A percentile compares a stretch with the other conserved stretches of the same genome.
Conservation (phyloP, 495 filamentous ascomycete species). For the Penicillium antarcticum region DNA sequence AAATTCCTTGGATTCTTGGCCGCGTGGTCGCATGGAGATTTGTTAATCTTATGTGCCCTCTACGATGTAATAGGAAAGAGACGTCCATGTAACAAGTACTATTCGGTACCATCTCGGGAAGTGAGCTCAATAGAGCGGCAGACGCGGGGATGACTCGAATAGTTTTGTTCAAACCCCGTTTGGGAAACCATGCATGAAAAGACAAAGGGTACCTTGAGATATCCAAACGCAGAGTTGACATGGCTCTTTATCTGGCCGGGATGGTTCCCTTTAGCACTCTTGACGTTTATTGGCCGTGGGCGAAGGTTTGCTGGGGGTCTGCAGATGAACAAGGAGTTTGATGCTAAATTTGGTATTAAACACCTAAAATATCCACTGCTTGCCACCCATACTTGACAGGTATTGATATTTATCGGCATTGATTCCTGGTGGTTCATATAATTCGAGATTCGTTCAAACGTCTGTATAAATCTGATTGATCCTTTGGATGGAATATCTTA, state of each 20-base stretch:
- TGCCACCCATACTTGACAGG: background rate
- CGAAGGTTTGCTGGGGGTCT: background rate
- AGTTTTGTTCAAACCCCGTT: background rate
- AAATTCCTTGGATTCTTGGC: background rate
- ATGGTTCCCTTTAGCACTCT: background rate
- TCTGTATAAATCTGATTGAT: background rate
- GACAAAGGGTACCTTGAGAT: background rate
- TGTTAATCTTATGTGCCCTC: background rate
- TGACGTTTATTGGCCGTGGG: background rate
- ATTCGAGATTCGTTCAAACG: background rate
- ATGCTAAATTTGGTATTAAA: background rate
- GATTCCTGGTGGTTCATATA: background rate
- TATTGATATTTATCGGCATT: background rate
- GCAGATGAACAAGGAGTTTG: background rate
- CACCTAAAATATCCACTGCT: background rate
- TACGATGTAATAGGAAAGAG: background rate
- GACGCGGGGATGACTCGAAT: background rate
- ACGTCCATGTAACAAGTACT: background rate
- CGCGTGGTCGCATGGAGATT: background rate
- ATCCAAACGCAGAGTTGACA: background rate
- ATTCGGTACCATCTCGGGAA: background rate
- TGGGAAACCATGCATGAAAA: background rate
- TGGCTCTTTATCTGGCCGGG: background rate
- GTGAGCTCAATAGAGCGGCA: constrained; percentile 1
- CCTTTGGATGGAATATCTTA: background rate